Conservation (phyloP, 2,329 filamentous ascomycete genomes). For the Fusarium anthophilum region DNA sequence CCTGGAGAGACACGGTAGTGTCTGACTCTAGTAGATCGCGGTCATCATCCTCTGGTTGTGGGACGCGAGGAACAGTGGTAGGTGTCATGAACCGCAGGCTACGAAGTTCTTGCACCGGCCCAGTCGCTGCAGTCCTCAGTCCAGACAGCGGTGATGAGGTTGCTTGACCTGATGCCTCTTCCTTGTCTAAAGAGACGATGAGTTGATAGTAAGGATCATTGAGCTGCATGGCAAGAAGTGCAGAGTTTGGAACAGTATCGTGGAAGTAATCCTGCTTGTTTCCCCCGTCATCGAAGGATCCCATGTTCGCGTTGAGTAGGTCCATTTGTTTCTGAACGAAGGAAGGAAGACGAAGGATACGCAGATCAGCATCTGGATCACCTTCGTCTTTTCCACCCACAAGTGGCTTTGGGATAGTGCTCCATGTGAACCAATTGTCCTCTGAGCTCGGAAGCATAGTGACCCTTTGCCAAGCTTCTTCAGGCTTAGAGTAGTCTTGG, state of each 20-base stretch:
- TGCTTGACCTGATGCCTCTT: background rate
- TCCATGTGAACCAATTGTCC: background rate
- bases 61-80: background rate
- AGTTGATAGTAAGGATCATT: background rate
- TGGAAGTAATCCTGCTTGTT: background rate
- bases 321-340: background rate
- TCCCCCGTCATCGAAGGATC: background rate
- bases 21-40: accelerated
- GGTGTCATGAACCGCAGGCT: background rate
- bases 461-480: background rate
- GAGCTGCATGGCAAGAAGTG: background rate
- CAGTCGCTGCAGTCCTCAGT: background rate
- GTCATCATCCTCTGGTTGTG: background rate
- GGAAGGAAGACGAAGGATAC: background rate
- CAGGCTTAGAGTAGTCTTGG: background rate
- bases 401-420: background rate
- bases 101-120: background rate
- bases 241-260: background rate
- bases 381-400: background rate
- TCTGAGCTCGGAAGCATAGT: background rate
- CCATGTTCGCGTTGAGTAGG: background rate
- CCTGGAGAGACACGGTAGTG: accelerated
- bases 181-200: accelerated
- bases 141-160: accelerated
- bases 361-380: background rate